phyloP scores from a whole-genome alignment of 1,284 basidiomycete species.

The Mycosarcoma mackinlayi region DNA sequence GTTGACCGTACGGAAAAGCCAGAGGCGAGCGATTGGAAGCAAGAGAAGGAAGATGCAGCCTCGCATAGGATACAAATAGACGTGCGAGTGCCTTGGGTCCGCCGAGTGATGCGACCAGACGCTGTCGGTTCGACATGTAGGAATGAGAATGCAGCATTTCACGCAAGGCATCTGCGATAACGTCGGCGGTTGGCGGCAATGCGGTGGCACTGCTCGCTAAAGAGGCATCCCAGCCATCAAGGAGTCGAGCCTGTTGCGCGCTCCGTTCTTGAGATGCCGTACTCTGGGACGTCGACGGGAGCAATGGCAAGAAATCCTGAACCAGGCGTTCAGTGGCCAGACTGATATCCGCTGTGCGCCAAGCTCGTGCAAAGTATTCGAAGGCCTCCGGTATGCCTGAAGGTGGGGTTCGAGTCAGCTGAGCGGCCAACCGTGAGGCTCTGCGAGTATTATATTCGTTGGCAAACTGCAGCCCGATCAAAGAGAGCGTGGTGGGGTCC shows the following conservation, averaged over 20 bases:
- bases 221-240: conserved; percentile 7
- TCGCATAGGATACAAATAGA: conserved; percentile 53
- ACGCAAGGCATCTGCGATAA: conserved; percentile 12
- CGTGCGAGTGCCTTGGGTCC: conserved; percentile 52
- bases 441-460: conserved; percentile 16
- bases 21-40: conserved; percentile 36
- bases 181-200: conserved; percentile 16
- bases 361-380: conserved; percentile 55
- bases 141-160: conserved; percentile 25
- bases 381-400: conserved; percentile 45
- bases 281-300: conserved; percentile 10
- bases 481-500: conserved; percentile 55
- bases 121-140: conserved; percentile 42
- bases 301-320: conserved; percentile 49
- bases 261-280: conserved; percentile 7
- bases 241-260: conserved; percentile 8
- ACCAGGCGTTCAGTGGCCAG: conserved; percentile 53
- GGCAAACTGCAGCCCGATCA: conserved; percentile 50
- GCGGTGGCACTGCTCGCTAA: background rate
- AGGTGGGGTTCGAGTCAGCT: conserved; percentile 3
- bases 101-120: conserved; percentile 54
- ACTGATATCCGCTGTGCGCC: conserved; percentile 52
- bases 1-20: conserved; percentile 50
- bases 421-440: conserved; percentile 5
- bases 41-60: conserved; percentile 44